Conservation (phyloP, 2,329 filamentous ascomycete genomes). For the Fusarium sp. region DNA sequence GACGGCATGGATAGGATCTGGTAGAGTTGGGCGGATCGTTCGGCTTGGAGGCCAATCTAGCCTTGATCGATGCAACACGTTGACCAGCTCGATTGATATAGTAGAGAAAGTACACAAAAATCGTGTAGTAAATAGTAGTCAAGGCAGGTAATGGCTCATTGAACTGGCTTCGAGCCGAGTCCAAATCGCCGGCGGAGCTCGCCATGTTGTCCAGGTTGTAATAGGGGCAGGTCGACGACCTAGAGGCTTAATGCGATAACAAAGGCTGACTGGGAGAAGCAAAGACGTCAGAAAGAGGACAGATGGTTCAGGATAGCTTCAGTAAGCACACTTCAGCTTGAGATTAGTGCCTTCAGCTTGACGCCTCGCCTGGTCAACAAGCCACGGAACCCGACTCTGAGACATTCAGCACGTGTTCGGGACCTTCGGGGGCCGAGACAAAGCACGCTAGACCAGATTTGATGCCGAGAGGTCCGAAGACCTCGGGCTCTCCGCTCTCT, state of each 20-base stretch:
- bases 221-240: too few relatives aligned
- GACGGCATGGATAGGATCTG: constrained; percentile 15
- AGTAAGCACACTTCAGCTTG: not conserved
- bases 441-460: not conserved
- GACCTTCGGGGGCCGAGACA: not conserved
- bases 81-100: not conserved
- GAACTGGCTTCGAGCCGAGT: constrained; percentile 2
- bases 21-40: constrained; percentile 4
- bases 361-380: not conserved
- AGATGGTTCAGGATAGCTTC: not conserved
- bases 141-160: not conserved
- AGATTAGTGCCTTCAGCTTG: not conserved
- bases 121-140: not conserved
- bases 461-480: not conserved
- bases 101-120: not conserved
- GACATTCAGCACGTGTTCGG: not conserved
- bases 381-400: not conserved
- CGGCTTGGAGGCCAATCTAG: not conserved
- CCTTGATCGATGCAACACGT: not conserved
- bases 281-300: not conserved
- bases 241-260: not conserved
- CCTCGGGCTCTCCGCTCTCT: not conserved
- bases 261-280: not conserved
- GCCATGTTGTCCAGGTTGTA: not conserved
- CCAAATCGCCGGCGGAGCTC: not conserved